Base-by-base conservation (phyloP, 1,284 basidiomycete species). In the Fistulina hepatica region DNA sequence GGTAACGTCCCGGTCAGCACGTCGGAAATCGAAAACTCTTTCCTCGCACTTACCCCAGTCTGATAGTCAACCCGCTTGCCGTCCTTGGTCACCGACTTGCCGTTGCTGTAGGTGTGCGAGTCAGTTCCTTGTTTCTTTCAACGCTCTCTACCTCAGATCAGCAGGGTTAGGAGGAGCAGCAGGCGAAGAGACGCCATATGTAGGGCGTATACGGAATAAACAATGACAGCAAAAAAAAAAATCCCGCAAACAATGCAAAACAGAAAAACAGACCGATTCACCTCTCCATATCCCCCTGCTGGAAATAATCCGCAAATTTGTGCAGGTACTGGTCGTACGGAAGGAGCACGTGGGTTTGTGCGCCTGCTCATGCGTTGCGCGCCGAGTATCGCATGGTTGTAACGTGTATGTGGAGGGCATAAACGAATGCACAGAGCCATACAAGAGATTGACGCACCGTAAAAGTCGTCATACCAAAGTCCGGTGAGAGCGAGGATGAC, bases 201-300 rank as follows among this genome's bases (percentile, higher is more conserved):
- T n/a, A n/a, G n/a, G n/a, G n/a, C n/a, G n/a, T n/a, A n/a, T n/a
- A n/a, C n/a, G n/a, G n/a, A n/a, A n/a, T n/a, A n/a, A n/a, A n/a
- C n/a, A n/a, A n/a, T n/a, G n/a, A n/a, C n/a, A n/a, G n/a, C n/a
- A n/a, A n/a, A n/a, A n/a, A n/a, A n/a, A n/a, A n/a, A n/a, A n/a
- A n/a, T n/a, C n/a, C n/a, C n/a, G n/a, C n/a, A n/a, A n/a, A n/a
- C n/a, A n/a, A n/a, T n/a, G n/a, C n/a, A n/a, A n/a, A n/a, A n/a
- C n/a, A n/a, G n/a, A n/a, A n/a, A n/a, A n/a, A n/a, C n/a, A n/a
- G n/a, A n/a, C n/a, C n/a, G n/a, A n/a, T n/a, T n/a, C n/a, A n/a
- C n/a, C n/a, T 95, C 65, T 98, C 94, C 94, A 98, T 98, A 63
- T 98, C 94, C 33, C 93, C 93, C 68, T 98, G 94, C 63, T 98